These are phyloP conservation scores for Stramenopiles sp. DNA, from an alignment of 352 stramenopile genomes.

Conservation along the genomic window DNA sequence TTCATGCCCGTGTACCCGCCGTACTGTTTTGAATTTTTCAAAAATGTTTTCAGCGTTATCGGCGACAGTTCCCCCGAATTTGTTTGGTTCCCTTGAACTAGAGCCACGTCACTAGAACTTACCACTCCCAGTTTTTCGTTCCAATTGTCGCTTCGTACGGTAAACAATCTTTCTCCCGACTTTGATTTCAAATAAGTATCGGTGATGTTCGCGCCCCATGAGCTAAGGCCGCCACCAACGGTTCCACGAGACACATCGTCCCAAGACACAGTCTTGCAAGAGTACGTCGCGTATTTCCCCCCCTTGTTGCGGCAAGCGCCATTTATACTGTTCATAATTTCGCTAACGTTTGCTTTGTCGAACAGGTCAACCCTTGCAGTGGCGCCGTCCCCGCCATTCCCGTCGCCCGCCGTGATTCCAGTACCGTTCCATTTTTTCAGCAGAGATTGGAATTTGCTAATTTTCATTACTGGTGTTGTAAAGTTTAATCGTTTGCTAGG, in stretches of 20 bases:
- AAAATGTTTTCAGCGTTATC: not conserved
- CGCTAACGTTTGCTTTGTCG: not conserved
- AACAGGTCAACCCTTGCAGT: not conserved
- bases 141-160: not conserved
- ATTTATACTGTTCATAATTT: not conserved
- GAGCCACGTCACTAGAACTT: not conserved
- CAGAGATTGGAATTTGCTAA: not conserved
- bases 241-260: not conserved
- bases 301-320: not conserved
- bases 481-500: not conserved
- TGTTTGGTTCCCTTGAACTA: conserved; percentile 1
- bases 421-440: not conserved
- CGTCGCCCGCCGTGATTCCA: not conserved
- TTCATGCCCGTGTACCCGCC: not conserved
- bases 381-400: not conserved
- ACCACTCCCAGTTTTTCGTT: not conserved
- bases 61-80: not conserved
- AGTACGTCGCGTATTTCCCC: not conserved
- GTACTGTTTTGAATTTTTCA: conserved; percentile 3
- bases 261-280: not conserved
- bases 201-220: not conserved
- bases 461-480: not conserved
- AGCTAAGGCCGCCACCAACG: not conserved
- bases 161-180: not conserved
- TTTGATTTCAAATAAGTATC: conserved; percentile 3